These are phyloP conservation scores for Setaria italica DNA, from an alignment of 202 grass and related monocot species.

Conservation along the genomic window DNA sequence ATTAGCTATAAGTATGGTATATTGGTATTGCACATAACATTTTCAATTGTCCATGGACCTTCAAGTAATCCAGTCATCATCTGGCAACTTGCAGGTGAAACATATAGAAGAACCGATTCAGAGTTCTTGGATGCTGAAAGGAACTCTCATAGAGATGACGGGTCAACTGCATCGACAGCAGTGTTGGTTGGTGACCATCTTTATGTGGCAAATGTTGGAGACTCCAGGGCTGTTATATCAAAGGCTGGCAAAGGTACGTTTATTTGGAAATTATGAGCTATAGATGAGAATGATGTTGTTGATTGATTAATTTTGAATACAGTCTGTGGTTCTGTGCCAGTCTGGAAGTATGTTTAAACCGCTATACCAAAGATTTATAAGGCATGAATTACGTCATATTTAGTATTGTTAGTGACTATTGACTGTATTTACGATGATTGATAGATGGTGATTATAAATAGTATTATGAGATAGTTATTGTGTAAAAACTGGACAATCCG, in stretches of 20 bases:
- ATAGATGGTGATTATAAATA: constrained; percentile 30
- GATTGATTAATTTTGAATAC: constrained; percentile 39
- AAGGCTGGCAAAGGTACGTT: constrained; percentile 89
- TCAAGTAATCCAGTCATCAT: constrained; percentile 25
- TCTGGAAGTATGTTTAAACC: not conserved
- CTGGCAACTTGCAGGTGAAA: constrained; percentile 69
- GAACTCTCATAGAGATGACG: constrained; percentile 88
- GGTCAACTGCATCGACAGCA: constrained; percentile 91
- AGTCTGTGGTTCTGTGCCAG: not conserved
- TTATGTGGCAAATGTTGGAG: constrained; percentile 96
- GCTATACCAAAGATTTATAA: constrained; percentile 17
- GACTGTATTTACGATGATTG: not conserved
- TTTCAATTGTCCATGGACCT: not conserved
- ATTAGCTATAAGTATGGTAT: constrained; percentile 80
- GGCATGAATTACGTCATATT: constrained; percentile 4
- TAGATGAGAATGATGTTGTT: constrained; percentile 7
- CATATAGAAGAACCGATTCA: constrained; percentile 89
- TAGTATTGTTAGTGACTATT: not conserved
- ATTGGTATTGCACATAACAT: constrained; percentile 17
- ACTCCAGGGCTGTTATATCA: constrained; percentile 91
- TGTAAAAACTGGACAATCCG: constrained; percentile 7
- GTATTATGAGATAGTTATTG: not conserved
- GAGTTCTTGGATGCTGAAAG: constrained; percentile 90
- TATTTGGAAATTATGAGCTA: constrained; percentile 13
- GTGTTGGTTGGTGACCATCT: constrained; percentile 88